A percentile compares a stretch with the other conserved stretches of the same genome.
phyloP scores from a whole-genome alignment of 2,329 filamentous ascomycete species.

The Talaromyces piceae region DNA sequence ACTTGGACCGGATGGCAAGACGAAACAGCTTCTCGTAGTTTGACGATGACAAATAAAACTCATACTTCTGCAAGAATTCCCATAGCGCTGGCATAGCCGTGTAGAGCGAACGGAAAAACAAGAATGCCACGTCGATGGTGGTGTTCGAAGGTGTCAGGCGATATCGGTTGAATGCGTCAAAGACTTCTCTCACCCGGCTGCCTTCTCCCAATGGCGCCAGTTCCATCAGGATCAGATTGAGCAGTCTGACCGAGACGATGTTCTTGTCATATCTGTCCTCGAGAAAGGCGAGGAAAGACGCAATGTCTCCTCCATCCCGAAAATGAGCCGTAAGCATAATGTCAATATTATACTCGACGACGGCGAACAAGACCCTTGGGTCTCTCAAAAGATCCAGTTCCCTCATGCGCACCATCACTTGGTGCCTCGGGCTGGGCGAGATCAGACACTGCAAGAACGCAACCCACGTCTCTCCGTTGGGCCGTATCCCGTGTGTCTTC shows the following conservation, averaged over 20 bases:
- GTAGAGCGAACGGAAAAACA: conserved; percentile 20
- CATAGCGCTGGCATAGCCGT: conserved; percentile 13
- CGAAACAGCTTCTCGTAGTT: conserved; percentile 35
- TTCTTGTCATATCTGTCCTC: conserved; percentile 25
- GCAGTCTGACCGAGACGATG: conserved; percentile 31
- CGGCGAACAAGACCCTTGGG: conserved; percentile 17
- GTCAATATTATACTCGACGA: conserved; percentile 24
- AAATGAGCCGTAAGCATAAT: conserved; percentile 27
- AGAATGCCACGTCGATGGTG: conserved; percentile 24
- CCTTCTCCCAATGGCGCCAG: conserved; percentile 19
- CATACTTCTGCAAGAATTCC: background rate
- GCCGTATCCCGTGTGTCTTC: conserved; percentile 28
- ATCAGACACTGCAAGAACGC: conserved; percentile 27
- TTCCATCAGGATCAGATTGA: conserved; percentile 33
- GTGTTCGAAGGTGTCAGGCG: conserved; percentile 20
- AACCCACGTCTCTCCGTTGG: conserved; percentile 38
- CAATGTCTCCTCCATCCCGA: conserved; percentile 24
- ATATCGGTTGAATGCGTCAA: conserved; percentile 24
- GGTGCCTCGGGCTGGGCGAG: conserved; percentile 20
- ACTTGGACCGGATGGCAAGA: conserved; percentile 29
- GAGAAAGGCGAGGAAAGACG: conserved; percentile 33
- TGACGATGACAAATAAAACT: conserved; percentile 16
- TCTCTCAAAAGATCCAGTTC: conserved; percentile 25
- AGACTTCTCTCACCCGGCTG: conserved; percentile 21
- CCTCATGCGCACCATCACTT: conserved; percentile 25